Base-by-base conservation (phyloP, 345 rosid species). In the Bretschneidera sinensis region DNA sequence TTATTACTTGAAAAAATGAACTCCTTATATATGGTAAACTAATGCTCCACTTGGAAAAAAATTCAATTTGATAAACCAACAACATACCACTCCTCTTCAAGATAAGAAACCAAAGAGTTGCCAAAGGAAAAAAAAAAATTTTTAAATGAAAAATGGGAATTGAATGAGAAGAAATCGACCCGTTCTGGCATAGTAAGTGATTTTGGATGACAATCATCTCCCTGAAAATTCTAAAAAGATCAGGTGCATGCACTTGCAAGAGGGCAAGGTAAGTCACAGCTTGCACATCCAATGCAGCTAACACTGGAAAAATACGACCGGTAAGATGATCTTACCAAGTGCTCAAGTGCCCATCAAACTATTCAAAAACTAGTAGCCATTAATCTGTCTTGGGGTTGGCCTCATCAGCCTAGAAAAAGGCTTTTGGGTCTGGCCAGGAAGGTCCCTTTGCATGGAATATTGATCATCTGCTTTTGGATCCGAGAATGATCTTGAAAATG, bases 351-450 rank as follows among this genome's bases (percentile, higher is more conserved):
- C 14, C 28, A 15, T 48, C 15, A 53, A n/a, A 17, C 10, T 39
- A 45, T 17, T 34, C 17, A 33, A 34, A 47, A 51, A 51, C 74
- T 66, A 85, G 80, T 81, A 87, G 57, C 95, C 95, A 63, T 87
- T 90, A 50, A 85, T 80, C 65, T 80, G 86, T 78, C 81, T 72
- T 22, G 74, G 7, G 7, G 78, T 70, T 17, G 88, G 71, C 39
- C 81, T 77, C 58, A 77, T 84, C 64, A 85, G 78, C 60, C 95
- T 70, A 5, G 97, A 85, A 73, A 90, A 87, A 1, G 92, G 95
- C 43, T 82, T 53, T 68, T 79, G 88, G 24, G 71, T 55, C 67
- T 72, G 79, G 62, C 78, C 77, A 47, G 68, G 69, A n/a, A 65
- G 43, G 54, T 65, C 69, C 61, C 76, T 74, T 55, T 74, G 70